These are phyloP conservation scores for Endoconidiophora laricicola DNA, from an alignment of 2,329 filamentous ascomycete genomes.

Conservation along the genomic window DNA sequence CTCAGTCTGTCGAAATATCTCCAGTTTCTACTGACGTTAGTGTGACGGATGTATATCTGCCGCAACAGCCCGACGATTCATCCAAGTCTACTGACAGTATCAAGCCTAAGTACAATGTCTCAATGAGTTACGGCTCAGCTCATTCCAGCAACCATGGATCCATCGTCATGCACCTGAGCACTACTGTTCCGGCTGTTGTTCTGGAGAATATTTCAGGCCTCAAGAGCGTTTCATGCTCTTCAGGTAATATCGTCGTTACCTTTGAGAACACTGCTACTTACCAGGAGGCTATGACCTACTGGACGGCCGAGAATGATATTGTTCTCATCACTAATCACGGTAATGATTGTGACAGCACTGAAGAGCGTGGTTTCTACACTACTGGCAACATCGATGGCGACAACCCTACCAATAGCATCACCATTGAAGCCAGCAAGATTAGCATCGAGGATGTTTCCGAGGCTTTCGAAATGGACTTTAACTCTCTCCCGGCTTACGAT, in stretches of 20 bases:
- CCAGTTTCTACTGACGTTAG: not conserved
- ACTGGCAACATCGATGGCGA: constrained; percentile 19
- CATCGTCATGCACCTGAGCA: constrained; percentile 15
- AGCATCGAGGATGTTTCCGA: constrained; percentile 19
- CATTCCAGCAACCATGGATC: constrained; percentile 13
- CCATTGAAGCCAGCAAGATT: constrained; percentile 19
- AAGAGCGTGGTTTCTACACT: constrained; percentile 25
- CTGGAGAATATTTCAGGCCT: constrained; percentile 15
- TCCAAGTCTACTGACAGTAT: constrained; percentile 12
- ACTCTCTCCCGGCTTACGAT: constrained; percentile 16
- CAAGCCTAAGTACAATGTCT: constrained; percentile 1
- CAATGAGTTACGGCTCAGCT: constrained; percentile 13
- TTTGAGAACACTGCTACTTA: constrained; percentile 14
- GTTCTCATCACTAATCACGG: constrained; percentile 27
- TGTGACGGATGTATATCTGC: constrained; percentile 14
- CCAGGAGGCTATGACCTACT: constrained; percentile 14
- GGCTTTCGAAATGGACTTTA: constrained; percentile 16
- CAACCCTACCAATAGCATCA: constrained; percentile 15
- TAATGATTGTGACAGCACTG: constrained; percentile 24
- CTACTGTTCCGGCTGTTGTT: constrained; percentile 15
- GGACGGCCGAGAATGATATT: constrained; percentile 16
- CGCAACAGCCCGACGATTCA: constrained; percentile 14
- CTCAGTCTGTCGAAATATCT: not conserved
- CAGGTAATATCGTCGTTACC: constrained; percentile 14
- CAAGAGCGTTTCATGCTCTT: constrained; percentile 13